Evolutionary conservation across 306 rosid species (phyloP).

Genomic region (Medicago lupulina): DNA sequence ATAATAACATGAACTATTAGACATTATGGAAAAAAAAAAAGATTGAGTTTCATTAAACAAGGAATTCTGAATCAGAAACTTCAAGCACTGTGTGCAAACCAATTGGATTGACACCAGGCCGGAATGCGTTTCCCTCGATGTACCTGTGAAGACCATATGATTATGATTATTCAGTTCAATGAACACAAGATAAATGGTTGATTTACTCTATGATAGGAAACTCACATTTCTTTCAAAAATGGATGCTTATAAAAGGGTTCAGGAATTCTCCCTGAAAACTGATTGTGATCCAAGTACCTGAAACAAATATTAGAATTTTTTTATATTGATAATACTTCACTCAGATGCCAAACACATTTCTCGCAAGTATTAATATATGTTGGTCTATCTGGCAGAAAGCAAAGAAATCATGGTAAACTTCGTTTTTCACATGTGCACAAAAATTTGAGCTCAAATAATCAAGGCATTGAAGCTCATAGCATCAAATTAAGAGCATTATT

Average conservation of each 20-base stretch:
- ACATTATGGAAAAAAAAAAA: conserved; percentile 38
- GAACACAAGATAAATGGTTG: conserved; percentile 6
- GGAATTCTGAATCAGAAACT: conserved; percentile 88
- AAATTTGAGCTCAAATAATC: not conserved
- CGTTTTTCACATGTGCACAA: conserved; percentile 3
- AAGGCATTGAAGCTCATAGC: conserved; percentile 23
- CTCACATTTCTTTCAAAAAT: conserved; percentile 97
- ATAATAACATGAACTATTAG: conserved; percentile 42
- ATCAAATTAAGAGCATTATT: conserved; percentile 15
- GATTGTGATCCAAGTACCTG: conserved; percentile 98
- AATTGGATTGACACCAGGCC: conserved; percentile 83
- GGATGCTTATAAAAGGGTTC: conserved; percentile 89
- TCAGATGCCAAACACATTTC: conserved; percentile 31
- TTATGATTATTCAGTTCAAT: conserved; percentile 28
- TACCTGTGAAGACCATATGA: conserved; percentile 56
- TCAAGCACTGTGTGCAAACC: conserved; percentile 92
- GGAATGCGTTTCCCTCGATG: conserved; percentile 86
- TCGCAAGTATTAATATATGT: not conserved
- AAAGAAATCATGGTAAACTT: conserved; percentile 8
- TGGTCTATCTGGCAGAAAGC: not conserved
- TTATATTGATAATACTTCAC: conserved; percentile 3
- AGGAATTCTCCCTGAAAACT: conserved; percentile 93
- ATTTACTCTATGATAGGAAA: conserved; percentile 29
- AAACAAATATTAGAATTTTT: not conserved
- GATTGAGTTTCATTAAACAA: conserved; percentile 57